Evolutionary conservation across 495 filamentous ascomycete genomes (phyloP), one percentile per base, ranked within the genome.

Genomic region (Pseudevernia furfuracea): DNA sequence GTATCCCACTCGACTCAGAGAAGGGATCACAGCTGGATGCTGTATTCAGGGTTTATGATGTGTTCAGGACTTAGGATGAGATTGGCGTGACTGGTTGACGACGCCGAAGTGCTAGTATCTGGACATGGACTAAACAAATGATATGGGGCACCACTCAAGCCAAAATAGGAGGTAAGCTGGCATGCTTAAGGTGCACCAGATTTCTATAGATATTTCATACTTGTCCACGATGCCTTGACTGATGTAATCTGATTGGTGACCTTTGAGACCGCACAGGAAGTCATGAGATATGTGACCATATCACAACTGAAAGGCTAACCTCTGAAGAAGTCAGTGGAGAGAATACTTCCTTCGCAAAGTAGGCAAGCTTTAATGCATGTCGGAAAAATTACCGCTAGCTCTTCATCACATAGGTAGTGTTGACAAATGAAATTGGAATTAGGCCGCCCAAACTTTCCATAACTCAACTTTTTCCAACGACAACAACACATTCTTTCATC

Each of bases 101-200:
- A 48, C 1, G 14, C 6, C 23, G 1, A 49, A 25, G 1, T 25
- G 28, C n/a, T 28, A 12, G 12, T 32, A 7, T 32, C 49, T 32
- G 28, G 49, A 17, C 25, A 32, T 30, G 49, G 49, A 53, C 14
- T 9, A 53, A 30, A 30, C 23, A 32, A 4, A 32, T 19, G 49
- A 19, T 30, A 30, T 5, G 28, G 4, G 49, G 1, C 3, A 53
- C 15, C 4, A 19, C 17, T 55, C 30, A 55, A 34, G 46, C 46
- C 48, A 10, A n/a, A 49, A 23, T 30, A 12, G 41, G n/a, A 46
- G 63, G 49, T 56, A 32, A 11, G 52, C 52, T 55, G 52, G 52
- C 49, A 53, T 55, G 52, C 52, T 55, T 19, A 19, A 55, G 30
- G 52, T 55, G 52, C 30, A 32, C 30, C 52, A 55, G 52, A 32